Base-by-base conservation (phyloP, 1,139 yeast genomes). In the Insectozyma bohioensis region DNA sequence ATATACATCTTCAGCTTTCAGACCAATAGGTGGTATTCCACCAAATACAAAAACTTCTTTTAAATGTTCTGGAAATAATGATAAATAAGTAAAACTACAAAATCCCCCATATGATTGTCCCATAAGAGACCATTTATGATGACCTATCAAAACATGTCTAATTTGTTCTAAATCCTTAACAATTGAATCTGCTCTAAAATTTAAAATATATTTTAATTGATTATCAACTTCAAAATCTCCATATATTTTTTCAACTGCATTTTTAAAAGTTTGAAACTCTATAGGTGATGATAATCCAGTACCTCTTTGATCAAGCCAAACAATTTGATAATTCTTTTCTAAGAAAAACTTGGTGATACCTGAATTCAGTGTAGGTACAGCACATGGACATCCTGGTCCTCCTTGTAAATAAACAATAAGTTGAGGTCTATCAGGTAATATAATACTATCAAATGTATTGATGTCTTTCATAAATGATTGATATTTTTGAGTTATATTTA, bases 81-180 rank as follows among this genome's bases (percentile, higher is more conserved):
- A 74, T 20, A 74, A 53, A 48, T 77, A 77, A 1, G 75, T 67
- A 40, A 72, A 62, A 16, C 66, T 54, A 37, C 74, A 62, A 44
- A 76, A 77, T 0, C 83, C 82, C 5, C 82, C 83, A 43, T 65
- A 76, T 1, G 78, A 71, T 45, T 76, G 82, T 5, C 83, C 83
- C 28, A 70, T 48, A 14, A 76, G 42, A 2, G 78, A 62, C 80
- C 80, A 73, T 48, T 69, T 67, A 10, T 21, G 18, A 11, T 39
- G 32, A 7, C 45, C 47, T 11, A 71, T 40, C 30, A 76, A 54
- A 1, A 45, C 41, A 12, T 43, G 41, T 34, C 81, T 54, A 27
- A 76, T 66, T 5, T 36, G 18, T 43, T 77, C 82, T 34, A 70
- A 61, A 45, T 77, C 83, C 32, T 60, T 60, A 1, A 74, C 69